phyloP scores from a whole-genome alignment of 768 basidiomycete species.

The Lactarius sanguifluus region DNA sequence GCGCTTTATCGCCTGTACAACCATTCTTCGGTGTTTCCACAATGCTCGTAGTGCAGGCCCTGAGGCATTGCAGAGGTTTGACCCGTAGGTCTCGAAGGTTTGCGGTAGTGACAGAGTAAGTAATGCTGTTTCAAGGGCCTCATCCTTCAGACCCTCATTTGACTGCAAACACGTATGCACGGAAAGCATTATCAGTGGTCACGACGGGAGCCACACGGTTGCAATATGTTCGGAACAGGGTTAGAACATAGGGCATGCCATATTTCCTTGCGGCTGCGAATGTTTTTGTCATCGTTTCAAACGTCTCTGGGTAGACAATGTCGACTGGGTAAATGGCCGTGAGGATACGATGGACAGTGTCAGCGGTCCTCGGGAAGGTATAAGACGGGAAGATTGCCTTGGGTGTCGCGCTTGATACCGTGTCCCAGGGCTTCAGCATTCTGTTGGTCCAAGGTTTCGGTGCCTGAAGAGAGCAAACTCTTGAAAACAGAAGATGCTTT shows the following conservation, averaged over 20 bases:
- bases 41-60: slow-evolving; percentile 11
- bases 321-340: slow-evolving; percentile 20
- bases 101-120: slow-evolving; percentile 8
- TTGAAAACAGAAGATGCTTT: slow-evolving; percentile 20
- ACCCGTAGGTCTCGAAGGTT: slow-evolving; percentile 2
- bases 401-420: not conserved
- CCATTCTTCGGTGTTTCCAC: slow-evolving; percentile 5
- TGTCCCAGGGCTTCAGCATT: not conserved
- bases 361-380: slow-evolving; percentile 10
- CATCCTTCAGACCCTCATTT: slow-evolving; percentile 3
- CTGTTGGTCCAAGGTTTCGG: not conserved
- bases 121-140: slow-evolving; percentile 9
- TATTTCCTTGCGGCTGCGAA: slow-evolving; percentile 11
- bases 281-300: slow-evolving; percentile 10
- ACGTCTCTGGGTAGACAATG: slow-evolving; percentile 11
- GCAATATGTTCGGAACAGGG: slow-evolving; percentile 9
- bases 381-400: slow-evolving; percentile 5
- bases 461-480: slow-evolving; percentile 5
- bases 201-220: slow-evolving; percentile 5
- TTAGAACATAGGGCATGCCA: slow-evolving; percentile 6
- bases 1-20: not conserved
- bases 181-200: slow-evolving; percentile 11
- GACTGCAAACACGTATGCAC: slow-evolving; percentile 15
- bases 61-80: slow-evolving; percentile 7
- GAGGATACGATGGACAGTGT: slow-evolving; percentile 21